A percentile compares a stretch with the other conserved stretches of the same genome.
These are phyloP conservation scores for Phycomyces blakesleeanus DNA, from an alignment of 192 early-diverging fungal species.

Conservation along the genomic window DNA sequence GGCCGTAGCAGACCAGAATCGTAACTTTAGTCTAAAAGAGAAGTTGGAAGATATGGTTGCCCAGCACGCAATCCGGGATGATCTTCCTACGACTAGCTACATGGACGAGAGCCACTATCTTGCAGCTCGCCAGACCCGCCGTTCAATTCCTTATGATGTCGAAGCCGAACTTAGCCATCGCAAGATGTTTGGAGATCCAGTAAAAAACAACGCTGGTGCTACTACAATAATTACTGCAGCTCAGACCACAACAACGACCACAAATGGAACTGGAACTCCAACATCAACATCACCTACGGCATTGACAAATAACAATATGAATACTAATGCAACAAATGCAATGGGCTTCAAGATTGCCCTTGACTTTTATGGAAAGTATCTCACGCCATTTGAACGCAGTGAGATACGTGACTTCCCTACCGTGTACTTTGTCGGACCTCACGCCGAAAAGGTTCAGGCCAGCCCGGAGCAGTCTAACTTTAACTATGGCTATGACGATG, in stretches of 20 bases:
- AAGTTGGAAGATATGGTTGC: conserved; percentile 27
- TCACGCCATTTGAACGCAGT: conserved; percentile 81
- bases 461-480: conserved; percentile 54
- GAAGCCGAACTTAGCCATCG: not conserved
- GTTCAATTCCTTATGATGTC: not conserved
- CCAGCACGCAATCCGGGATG: conserved; percentile 23
- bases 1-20: not conserved
- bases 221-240: no score
- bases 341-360: conserved; percentile 42
- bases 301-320: no score
- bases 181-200: not conserved
- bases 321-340: no score
- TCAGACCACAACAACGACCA: no score
- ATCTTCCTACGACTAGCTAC: not conserved
- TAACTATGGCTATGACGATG: conserved; percentile 81
- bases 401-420: conserved; percentile 82
- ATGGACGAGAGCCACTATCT: not conserved
- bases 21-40: conserved; percentile 19
- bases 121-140: not conserved
- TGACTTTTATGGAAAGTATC: conserved; percentile 62
- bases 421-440: conserved; percentile 87
- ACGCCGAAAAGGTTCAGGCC: conserved; percentile 57
- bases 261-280: no score
- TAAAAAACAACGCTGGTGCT: no score
- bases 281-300: no score